Evolutionary conservation across 2,329 filamentous ascomycete genomes (phyloP).

Genomic region (Ceratocystiopsis minuta): DNA sequence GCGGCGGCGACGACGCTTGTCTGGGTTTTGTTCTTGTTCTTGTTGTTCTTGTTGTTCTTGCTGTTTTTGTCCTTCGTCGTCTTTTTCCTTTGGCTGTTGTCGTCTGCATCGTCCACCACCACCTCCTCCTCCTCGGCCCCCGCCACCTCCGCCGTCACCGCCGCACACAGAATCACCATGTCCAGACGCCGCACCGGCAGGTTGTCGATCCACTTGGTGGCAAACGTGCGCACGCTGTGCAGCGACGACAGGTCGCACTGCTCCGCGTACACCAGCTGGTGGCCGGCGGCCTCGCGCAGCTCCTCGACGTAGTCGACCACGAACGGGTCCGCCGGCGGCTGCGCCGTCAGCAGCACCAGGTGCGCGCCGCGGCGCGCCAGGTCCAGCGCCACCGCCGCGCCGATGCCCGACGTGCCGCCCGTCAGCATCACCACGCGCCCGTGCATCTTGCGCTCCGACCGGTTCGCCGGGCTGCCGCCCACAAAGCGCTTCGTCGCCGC

Average conservation of each 20-base stretch:
- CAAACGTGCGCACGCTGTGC: slow-evolving; percentile 82
- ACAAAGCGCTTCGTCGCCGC: slow-evolving; percentile 52
- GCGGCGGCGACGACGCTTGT: no score
- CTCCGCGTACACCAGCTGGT: slow-evolving; percentile 85
- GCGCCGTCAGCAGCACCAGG: slow-evolving; percentile 72
- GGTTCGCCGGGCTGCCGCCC: slow-evolving; percentile 50
- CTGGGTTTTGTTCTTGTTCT: no score
- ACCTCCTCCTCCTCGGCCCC: slow-evolving; percentile 35
- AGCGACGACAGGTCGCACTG: slow-evolving; percentile 78
- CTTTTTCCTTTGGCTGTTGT: slow-evolving; percentile 12
- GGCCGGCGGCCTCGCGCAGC: slow-evolving; percentile 55
- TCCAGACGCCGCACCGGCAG: slow-evolving; percentile 74
- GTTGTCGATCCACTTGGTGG: slow-evolving; percentile 97
- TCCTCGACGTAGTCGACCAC: slow-evolving; percentile 87
- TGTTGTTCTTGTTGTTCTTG: slow-evolving; percentile 12
- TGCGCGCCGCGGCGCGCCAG: slow-evolving; percentile 75
- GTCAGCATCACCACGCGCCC: slow-evolving; percentile 89
- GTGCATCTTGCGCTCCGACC: slow-evolving; percentile 69
- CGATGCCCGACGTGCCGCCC: slow-evolving; percentile 85
- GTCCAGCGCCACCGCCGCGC: slow-evolving; percentile 54
- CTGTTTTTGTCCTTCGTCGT: slow-evolving; percentile 16
- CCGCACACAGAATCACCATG: slow-evolving; percentile 77
- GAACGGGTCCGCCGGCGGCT: slow-evolving; percentile 68
- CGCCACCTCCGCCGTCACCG: slow-evolving; percentile 14
- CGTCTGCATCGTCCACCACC: slow-evolving; percentile 51